Conservation (phyloP, 306 rosid genomes). For the Prunus campanulata region DNA sequence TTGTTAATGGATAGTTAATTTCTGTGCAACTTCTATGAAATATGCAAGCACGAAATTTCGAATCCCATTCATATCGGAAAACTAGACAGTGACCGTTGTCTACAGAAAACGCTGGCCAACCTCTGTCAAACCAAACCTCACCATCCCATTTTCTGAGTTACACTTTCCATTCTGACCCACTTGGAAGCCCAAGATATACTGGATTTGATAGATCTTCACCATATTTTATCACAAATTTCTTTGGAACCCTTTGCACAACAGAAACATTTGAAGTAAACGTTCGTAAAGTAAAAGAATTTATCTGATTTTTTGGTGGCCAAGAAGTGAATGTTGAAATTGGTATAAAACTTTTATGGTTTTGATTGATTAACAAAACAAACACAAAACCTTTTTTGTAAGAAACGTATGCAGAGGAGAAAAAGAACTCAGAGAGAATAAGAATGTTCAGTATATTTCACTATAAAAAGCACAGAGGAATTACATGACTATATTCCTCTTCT, state of each 20-base stretch:
- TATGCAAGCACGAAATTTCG: constrained; percentile 18
- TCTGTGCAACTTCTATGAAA: constrained; percentile 20
- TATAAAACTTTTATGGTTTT: no score
- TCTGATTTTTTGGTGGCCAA: no score
- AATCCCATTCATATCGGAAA: constrained; percentile 21
- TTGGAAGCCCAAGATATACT: neutral
- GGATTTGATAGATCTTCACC: neutral
- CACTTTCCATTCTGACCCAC: constrained; percentile 15
- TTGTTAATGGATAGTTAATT: constrained; percentile 24
- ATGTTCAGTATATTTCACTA: no score
- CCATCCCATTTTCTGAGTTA: neutral
- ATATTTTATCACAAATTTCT: neutral
- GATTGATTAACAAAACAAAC: no score
- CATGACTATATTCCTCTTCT: no score
- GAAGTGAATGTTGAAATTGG: no score
- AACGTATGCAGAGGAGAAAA: no score
- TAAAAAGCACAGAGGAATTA: no score
- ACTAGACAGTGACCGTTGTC: neutral
- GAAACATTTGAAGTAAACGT: no score
- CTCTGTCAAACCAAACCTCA: neutral
- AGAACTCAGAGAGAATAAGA: no score
- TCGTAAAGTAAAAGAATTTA: no score
- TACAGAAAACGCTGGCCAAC: constrained; percentile 27
- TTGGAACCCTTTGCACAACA: constrained; percentile 17
- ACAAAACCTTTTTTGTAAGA: no score